These are phyloP conservation scores for Clathrus columnatus DNA, from an alignment of 768 basidiomycete species.

Conservation along the genomic window DNA sequence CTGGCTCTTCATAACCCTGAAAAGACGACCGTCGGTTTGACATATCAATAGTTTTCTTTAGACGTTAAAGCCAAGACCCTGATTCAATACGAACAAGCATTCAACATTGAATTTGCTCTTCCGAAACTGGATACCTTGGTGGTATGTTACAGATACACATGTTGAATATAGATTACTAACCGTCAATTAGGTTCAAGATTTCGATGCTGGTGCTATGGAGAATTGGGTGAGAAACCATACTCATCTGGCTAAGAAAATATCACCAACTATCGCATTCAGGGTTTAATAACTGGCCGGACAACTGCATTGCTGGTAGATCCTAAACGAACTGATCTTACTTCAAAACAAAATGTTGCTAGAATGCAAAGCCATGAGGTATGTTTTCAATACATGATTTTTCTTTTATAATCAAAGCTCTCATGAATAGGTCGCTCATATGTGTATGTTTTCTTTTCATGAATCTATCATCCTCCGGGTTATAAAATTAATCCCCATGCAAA, in stretches of 20 bases:
- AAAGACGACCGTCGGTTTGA: not conserved
- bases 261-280: constrained; percentile 31
- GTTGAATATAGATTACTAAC: not conserved
- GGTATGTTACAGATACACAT: constrained; percentile 29
- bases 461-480: not conserved
- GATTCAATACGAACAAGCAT: constrained; percentile 87
- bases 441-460: not conserved
- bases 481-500: not conserved
- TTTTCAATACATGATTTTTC: not conserved
- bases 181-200: constrained; percentile 57
- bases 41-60: constrained; percentile 54
- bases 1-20: not conserved
- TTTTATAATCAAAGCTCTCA: not conserved
- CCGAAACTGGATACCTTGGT: constrained; percentile 93
- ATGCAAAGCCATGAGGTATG: constrained; percentile 76
- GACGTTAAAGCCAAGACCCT: constrained; percentile 77
- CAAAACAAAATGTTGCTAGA: constrained; percentile 70
- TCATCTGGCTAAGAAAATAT: not conserved
- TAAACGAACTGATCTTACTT: constrained; percentile 56
- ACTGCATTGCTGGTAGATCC: constrained; percentile 72
- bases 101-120: constrained; percentile 86
- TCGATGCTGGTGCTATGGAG: constrained; percentile 91
- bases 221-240: constrained; percentile 50
- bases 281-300: constrained; percentile 87
- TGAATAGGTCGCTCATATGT: constrained; percentile 14